Base-by-base conservation (phyloP, 2,329 filamentous ascomycete species). In the Exophiala alcalophila region DNA sequence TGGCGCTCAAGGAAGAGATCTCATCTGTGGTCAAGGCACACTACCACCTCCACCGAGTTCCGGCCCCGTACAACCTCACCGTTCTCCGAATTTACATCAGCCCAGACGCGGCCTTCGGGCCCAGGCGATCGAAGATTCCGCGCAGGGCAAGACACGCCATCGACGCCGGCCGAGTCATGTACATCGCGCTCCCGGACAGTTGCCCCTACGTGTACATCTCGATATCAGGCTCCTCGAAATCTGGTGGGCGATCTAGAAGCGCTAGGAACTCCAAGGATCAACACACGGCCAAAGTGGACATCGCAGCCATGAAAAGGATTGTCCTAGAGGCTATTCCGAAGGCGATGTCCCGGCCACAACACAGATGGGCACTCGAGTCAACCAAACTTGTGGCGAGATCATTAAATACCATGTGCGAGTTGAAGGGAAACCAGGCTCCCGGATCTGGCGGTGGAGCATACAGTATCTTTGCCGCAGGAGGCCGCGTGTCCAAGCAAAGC, bases 11-110 rank as follows among this genome's bases (percentile, higher is more conserved):
- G 54, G 71, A 73, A 27, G 82, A 90, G 58, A 76, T 89, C 12
- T 72, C 86, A 1, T 85, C 87, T 1, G 76, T 92, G 45, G 78
- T 90, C 55, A 94, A 92, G 63, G 84, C 85, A 4, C 86, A 94
- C 64, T 92, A 87, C 62, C 83, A 86, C 55, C 78, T 92, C 47
- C 81, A 84, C 53, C 78, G 83, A n/a, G 56, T 69, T 5, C 29
- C 31, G 12, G 9, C 44, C 11, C 42, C 38, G 1, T 70, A 84
- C n/a, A 79, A 85, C 0, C 68, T 92, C 3, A 74, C 86, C 1
- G 71, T 92, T 18, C 67, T 94, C n/a, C 80, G 87, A 36, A 81
- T 94, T 31, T 85, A 88, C 57, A 78, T 90, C 45, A 70, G 88
- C 50, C 46, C 47, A 14, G 84, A 92, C 61, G 86, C 86, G 1